phyloP scores from a whole-genome alignment of 1,284 basidiomycete species.

The Trichosporon coremiiforme region DNA sequence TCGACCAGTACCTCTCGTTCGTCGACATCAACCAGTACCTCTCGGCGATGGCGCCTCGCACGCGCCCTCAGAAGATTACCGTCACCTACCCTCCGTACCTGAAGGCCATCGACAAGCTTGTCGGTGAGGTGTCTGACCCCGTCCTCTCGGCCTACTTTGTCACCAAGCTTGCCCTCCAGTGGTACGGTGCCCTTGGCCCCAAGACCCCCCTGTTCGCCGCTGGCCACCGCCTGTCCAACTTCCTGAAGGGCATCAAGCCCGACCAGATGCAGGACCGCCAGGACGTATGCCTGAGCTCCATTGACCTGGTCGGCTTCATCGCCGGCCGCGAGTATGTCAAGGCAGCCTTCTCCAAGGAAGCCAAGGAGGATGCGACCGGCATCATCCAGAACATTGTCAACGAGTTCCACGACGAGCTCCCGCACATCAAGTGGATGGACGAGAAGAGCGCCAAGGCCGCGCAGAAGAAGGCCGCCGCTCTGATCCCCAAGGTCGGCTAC shows the following conservation, averaged over 20 bases:
- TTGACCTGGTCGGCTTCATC: constrained; percentile 60
- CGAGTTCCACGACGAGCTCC: constrained; percentile 79
- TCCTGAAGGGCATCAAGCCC: constrained; percentile 78
- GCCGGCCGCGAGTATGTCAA: constrained; percentile 72
- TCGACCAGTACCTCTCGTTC: constrained; percentile 72
- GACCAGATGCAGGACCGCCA: constrained; percentile 80
- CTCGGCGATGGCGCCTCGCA: constrained; percentile 75
- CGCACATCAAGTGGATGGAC: constrained; percentile 89
- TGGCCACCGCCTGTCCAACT: constrained; percentile 68
- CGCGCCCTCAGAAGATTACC: constrained; percentile 74
- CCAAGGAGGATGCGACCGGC: constrained; percentile 75
- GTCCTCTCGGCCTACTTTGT: constrained; percentile 80
- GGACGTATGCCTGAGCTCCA: constrained; percentile 61
- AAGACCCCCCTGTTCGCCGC: constrained; percentile 75
- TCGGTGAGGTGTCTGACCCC: constrained; percentile 69
- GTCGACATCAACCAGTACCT: constrained; percentile 83
- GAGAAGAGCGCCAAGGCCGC: constrained; percentile 76
- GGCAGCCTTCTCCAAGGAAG: constrained; percentile 79
- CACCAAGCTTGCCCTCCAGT: constrained; percentile 66
- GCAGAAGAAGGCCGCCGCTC: constrained; percentile 67
- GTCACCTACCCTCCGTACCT: constrained; percentile 83
- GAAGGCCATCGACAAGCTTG: constrained; percentile 67
- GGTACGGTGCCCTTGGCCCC: constrained; percentile 70
- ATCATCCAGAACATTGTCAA: constrained; percentile 82
- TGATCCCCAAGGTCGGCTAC: constrained; percentile 62